Evolutionary conservation across 2,329 filamentous ascomycete species (phyloP), one percentile per base, ranked within the genome.

Genomic region (Calonectria crousiana): DNA sequence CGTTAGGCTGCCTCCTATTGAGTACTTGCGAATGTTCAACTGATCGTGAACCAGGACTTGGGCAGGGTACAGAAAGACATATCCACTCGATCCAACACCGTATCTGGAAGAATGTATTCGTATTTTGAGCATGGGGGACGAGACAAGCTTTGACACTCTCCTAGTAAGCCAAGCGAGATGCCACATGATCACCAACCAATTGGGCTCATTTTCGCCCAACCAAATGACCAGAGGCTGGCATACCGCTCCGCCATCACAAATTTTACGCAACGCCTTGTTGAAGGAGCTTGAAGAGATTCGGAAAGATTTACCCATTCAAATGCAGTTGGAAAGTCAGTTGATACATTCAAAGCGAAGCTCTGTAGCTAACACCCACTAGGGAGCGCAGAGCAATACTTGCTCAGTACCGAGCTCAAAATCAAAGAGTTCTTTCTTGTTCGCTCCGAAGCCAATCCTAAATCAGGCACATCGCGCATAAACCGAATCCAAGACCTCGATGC

Each of bases 31-130:
- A 26, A 56, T 20, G 5, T 26, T 36, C 11, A 47, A 10, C n/a
- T 74, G 52, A 52, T 65, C 14, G 56, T 53, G n/a, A 26, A 14
- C 52, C 30, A 83, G 78, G 13, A 78, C 77, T 2, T 83, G 80
- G 82, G 69, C 76, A 41, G 75, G 77, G 30, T 86, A 62, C 86
- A 90, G 60, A 26, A 77, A 77, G 28, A 76, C 67, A 11, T 60
- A 71, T 41, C 77, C 85, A 6, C 81, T 92, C 71, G 84, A 84
- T 4, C 92, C 90, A 90, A 90, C 87, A 1, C 77, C 87, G 2
- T 86, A 90, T 56, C 86, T 92, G 82, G 89, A 91, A n/a, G 89
- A 91, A 49, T 89, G 87, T 53, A 82, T 91, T 2, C 77, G 83
- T 4, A 76, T 86, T 4, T 82, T 92, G 1, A 20, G 66, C 3